phyloP scores from a whole-genome alignment of 305 asterid species.

The Fraxinus xanthoxyloides region DNA sequence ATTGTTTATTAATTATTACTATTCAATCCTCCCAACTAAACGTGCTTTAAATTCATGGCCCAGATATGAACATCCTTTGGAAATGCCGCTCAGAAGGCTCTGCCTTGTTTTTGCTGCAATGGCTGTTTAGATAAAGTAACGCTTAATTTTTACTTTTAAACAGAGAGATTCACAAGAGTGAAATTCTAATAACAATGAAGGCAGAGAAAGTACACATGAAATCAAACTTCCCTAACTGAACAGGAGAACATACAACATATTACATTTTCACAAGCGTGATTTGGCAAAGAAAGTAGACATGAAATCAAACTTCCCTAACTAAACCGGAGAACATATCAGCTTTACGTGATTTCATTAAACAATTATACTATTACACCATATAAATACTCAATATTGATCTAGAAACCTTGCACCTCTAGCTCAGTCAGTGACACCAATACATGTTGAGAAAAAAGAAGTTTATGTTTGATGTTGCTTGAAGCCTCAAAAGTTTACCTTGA shows the following conservation, averaged over 20 bases:
- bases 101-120: background rate
- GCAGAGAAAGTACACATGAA: background rate
- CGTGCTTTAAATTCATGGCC: background rate
- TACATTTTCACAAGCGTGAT: too few relatives aligned
- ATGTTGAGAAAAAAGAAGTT: background rate
- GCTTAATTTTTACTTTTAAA: background rate
- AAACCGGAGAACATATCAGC: background rate
- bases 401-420: background rate
- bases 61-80: background rate
- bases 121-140: background rate
- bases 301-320: background rate
- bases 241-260: background rate
- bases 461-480: background rate
- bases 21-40: background rate
- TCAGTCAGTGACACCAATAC: background rate
- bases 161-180: background rate
- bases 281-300: background rate
- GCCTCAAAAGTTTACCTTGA: background rate
- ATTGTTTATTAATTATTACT: background rate
- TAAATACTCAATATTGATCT: background rate
- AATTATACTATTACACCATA: background rate
- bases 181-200: background rate
- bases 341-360: background rate
- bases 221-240: background rate
- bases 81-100: background rate